phyloP scores from a whole-genome alignment of 2,329 filamentous ascomycete genomes.

The Sclerotinia subarctica region DNA sequence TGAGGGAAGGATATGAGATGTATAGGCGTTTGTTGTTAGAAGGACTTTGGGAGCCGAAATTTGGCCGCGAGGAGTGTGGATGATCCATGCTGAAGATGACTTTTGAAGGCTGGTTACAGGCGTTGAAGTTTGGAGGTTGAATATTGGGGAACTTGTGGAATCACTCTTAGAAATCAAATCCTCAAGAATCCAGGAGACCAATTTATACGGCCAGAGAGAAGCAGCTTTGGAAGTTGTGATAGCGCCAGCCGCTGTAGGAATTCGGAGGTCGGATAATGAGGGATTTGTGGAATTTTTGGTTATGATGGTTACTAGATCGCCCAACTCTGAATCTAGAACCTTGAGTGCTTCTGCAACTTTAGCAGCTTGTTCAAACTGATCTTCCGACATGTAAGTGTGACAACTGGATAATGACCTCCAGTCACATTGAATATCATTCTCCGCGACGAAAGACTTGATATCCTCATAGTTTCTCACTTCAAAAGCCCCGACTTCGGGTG shows the following conservation, averaged over 20 bases:
- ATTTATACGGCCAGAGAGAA: conserved; percentile 79
- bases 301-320: conserved; percentile 40
- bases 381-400: conserved; percentile 57
- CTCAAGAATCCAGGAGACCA: conserved; percentile 70
- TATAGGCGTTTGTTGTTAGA: conserved; percentile 81
- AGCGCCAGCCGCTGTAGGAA: conserved; percentile 58
- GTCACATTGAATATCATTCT: conserved; percentile 63
- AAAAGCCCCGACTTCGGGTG: conserved; percentile 63
- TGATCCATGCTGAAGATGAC: conserved; percentile 48
- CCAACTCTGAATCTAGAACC: conserved; percentile 55
- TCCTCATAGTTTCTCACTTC: conserved; percentile 66
- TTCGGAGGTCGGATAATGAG: conserved; percentile 50
- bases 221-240: conserved; percentile 64
- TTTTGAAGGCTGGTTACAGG: conserved; percentile 54
- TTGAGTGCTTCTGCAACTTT: conserved; percentile 51
- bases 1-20: conserved; percentile 67
- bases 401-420: conserved; percentile 63
- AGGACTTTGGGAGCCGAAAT: conserved; percentile 63
- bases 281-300: conserved; percentile 36
- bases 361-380: conserved; percentile 52
- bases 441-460: conserved; percentile 55
- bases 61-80: conserved; percentile 67
- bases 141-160: conserved; percentile 37
- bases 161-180: conserved; percentile 26
- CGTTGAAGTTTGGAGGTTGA: conserved; percentile 75